A percentile compares a stretch with the other conserved stretches of the same genome.
phyloP scores from a whole-genome alignment of 1,284 basidiomycete species.

The Tilletia setariae region DNA sequence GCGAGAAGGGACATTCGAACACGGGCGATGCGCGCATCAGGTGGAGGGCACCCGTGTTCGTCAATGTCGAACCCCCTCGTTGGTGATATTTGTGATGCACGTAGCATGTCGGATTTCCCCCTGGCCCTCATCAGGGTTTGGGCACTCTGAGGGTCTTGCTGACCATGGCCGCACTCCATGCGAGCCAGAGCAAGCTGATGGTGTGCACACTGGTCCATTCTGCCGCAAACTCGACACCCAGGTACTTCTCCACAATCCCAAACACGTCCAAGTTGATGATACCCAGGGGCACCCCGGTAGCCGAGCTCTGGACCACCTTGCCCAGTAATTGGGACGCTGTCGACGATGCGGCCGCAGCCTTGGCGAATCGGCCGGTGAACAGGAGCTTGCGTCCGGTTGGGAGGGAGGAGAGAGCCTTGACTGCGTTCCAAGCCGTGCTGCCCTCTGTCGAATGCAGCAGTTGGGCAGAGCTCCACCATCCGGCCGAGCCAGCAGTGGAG shows the following conservation, averaged over 20 bases:
- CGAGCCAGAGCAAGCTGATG: conserved; percentile 40
- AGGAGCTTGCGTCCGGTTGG: conserved; percentile 22
- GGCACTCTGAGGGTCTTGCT: conserved; percentile 51
- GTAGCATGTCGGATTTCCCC: no score
- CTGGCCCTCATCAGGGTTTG: no score
- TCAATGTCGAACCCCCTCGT: no score
- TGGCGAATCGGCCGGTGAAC: conserved; percentile 12
- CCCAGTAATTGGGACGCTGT: conserved; percentile 62
- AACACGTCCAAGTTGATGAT: conserved; percentile 11
- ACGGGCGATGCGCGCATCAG: no score
- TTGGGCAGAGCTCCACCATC: conserved; percentile 13
- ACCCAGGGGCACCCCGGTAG: conserved; percentile 57
- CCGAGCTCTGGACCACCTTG: not conserved
- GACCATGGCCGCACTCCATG: conserved; percentile 49
- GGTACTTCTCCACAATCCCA: conserved; percentile 1
- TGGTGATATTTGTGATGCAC: no score
- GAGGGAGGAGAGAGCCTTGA: conserved; percentile 26
- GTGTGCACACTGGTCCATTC: conserved; percentile 32
- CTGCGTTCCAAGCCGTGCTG: conserved; percentile 27
- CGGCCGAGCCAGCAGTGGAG: conserved; percentile 24
- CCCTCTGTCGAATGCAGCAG: conserved; percentile 21
- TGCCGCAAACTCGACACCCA: not conserved
- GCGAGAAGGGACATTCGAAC: no score
- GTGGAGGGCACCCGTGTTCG: no score
- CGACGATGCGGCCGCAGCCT: conserved; percentile 89